A percentile compares a stretch with the other conserved stretches of the same genome.
These are phyloP conservation scores for Phytophthora fragariaefolia DNA, from an alignment of 352 stramenopile genomes.

Conservation along the genomic window DNA sequence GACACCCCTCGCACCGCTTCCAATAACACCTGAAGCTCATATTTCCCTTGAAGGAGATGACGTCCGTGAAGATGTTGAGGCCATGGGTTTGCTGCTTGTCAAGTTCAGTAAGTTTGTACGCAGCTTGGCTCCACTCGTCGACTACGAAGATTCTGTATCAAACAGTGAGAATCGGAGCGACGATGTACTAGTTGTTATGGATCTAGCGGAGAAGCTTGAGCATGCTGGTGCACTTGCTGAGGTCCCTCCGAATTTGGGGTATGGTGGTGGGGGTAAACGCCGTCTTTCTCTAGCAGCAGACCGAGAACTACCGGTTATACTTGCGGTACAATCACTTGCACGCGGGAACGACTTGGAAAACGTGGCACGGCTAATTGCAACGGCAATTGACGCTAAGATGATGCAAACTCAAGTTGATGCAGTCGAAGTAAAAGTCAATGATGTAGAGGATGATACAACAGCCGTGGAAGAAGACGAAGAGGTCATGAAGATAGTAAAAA, in stretches of 20 bases:
- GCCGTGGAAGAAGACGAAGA: slow-evolving; percentile 57
- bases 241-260: neutral
- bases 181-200: slow-evolving; percentile 55
- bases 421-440: slow-evolving; percentile 1
- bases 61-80: slow-evolving; percentile 45
- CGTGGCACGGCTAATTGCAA: slow-evolving; percentile 25
- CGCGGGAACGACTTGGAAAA: slow-evolving; percentile 44
- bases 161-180: slow-evolving; percentile 24
- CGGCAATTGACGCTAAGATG: slow-evolving; percentile 24
- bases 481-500: slow-evolving; percentile 32
- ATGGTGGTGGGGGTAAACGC: slow-evolving; percentile 19
- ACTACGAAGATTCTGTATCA: slow-evolving; percentile 24
- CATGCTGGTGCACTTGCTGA: slow-evolving; percentile 23
- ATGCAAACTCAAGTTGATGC: slow-evolving; percentile 4
- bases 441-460: slow-evolving; percentile 5
- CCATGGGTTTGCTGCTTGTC: slow-evolving; percentile 48
- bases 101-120: slow-evolving; percentile 73
- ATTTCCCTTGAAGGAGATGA: neutral
- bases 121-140: slow-evolving; percentile 53
- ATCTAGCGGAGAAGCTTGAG: slow-evolving; percentile 66
- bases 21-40: neutral
- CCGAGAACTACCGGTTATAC: slow-evolving; percentile 40
- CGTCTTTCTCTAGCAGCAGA: slow-evolving; percentile 40
- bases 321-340: slow-evolving; percentile 47
- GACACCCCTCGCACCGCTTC: slow-evolving; percentile 6